These are phyloP conservation scores for Fagus sylvatica DNA, from an alignment of 306 rosid species.

Conservation along the genomic window DNA sequence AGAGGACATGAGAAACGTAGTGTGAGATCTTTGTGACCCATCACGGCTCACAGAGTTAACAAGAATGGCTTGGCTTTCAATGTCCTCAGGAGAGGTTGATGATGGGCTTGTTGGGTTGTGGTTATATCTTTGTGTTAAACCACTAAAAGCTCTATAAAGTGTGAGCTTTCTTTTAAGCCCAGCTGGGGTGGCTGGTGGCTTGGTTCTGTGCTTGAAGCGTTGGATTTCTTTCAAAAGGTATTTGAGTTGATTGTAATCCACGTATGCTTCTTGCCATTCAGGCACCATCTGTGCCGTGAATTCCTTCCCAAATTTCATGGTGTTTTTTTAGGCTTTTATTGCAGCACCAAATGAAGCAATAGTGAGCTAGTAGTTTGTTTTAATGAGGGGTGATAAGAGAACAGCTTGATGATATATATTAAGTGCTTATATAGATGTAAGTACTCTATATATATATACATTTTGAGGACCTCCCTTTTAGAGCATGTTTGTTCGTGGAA, in stretches of 20 bases:
- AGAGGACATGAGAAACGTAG: constrained; percentile 48
- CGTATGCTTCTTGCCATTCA: constrained; percentile 79
- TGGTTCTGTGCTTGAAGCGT: constrained; percentile 19
- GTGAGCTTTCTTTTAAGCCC: constrained; percentile 48
- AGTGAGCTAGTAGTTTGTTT: too few species aligned
- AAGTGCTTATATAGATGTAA: too few species aligned
- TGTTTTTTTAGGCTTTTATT: not conserved
- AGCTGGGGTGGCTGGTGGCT: constrained; percentile 20
- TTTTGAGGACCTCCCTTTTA: too few species aligned
- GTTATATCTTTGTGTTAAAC: constrained; percentile 43
- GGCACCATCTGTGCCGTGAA: constrained; percentile 66
- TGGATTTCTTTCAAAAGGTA: constrained; percentile 51
- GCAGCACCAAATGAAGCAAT: not conserved
- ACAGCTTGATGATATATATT: too few species aligned
- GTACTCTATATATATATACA: too few species aligned
- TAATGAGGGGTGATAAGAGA: too few species aligned
- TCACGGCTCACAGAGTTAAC: constrained; percentile 33
- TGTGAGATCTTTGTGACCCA: constrained; percentile 37
- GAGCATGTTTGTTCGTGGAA: too few species aligned
- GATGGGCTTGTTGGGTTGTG: constrained; percentile 26
- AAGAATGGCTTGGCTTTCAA: constrained; percentile 63
- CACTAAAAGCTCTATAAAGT: constrained; percentile 70
- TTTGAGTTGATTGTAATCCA: constrained; percentile 51
- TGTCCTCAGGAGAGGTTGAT: constrained; percentile 20
- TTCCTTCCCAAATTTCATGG: constrained; percentile 79